Base-by-base conservation (phyloP, 2,329 filamentous ascomycete species). In the Colletotrichum tropicicola region DNA sequence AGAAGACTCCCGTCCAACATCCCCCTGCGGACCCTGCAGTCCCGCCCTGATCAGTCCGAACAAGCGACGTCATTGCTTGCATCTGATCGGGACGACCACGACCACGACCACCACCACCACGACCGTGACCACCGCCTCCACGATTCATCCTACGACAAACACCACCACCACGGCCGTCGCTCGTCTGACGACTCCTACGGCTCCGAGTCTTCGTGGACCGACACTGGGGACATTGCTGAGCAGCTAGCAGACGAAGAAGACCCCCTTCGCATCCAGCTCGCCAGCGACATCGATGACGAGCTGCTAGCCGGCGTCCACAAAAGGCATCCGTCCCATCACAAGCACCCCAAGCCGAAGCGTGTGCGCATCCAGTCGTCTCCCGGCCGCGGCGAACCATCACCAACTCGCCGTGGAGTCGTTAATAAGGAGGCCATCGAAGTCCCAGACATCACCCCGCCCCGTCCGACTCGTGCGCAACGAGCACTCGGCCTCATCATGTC, bases 161-260 rank as follows among this genome's bases (percentile, higher is more conserved):
- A 77, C 77, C 85, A 83, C 69, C 77, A 79, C 74, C 78, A 80
- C 71, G 77, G 77, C 75, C 85, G 83, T 70, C 62, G 59, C 60
- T 87, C 86, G 56, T 79, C 75, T 71, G 79, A 77, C 70, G 79
- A 80, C 73, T 86, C 85, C 73, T n/a, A 48, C 56, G 84, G 83
- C 73, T 92, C 92, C 78, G 81, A 83, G 68, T 93, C 90, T 64
- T 89, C 92, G 72, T 98, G 93, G 94, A 94, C 92, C 75, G 94
- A 98, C 79, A 97, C 95, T 45, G 95, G 94, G 74, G 96, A 98
- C 80, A 88, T 98, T 73, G 93, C 93, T 74, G 95, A 98, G 82
- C 95, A 97, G 85, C 85, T 94, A 72, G 92, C 88, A 73, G 91
- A 92, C 83, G 89, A 95, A 79, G 89, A 95, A 79, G 93, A 97